Base-by-base conservation (phyloP, 257 asterid species). In the Lantana camara region DNA sequence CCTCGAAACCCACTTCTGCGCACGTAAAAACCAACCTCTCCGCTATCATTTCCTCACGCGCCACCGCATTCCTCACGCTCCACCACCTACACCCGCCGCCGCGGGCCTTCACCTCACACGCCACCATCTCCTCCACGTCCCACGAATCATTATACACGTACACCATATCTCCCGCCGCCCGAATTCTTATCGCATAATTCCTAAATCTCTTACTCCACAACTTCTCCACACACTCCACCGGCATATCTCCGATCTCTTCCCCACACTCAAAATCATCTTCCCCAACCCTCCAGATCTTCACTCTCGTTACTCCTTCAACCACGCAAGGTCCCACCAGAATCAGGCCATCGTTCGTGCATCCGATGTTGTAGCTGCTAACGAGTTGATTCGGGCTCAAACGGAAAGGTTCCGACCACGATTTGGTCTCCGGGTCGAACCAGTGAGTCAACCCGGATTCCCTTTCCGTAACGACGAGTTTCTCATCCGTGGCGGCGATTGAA, bases 171-270 rank as follows among this genome's bases (percentile, higher is more conserved):
- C 85, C 89, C 13, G 77, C 87, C 48, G 53, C 70, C 40, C 84
- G 71, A 1, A 77, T 52, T n/a, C 64, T 61, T 6, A 89, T 42
- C 0, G 75, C 66, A 29, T 68, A 51, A 42, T 73, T 16, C 5
- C 82, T 89, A 4, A 54, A 73, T 3, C 64, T 69, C 7, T 64
- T 86, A 41, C 78, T 59, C 60, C 59, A 75, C 46, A 89, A 38
- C 55, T 76, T 86, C 70, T 45, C 60, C 3, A 70, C 79, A 0
- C 68, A 69, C 46, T 57, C 79, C 59, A 4, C 0, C 0, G 96
- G 96, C 88, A 89, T 82, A 51, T 86, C 92, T 22, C 88, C 90
- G 3, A 86, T 69, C 60, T 76, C 84, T 16, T 61, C 66, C 1
- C 9, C 8, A 14, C 74, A 67, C n/a, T 48, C 75, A 11, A 76